Base-by-base conservation (phyloP, 2,329 filamentous ascomycete genomes). In the Fusarium buharicum region DNA sequence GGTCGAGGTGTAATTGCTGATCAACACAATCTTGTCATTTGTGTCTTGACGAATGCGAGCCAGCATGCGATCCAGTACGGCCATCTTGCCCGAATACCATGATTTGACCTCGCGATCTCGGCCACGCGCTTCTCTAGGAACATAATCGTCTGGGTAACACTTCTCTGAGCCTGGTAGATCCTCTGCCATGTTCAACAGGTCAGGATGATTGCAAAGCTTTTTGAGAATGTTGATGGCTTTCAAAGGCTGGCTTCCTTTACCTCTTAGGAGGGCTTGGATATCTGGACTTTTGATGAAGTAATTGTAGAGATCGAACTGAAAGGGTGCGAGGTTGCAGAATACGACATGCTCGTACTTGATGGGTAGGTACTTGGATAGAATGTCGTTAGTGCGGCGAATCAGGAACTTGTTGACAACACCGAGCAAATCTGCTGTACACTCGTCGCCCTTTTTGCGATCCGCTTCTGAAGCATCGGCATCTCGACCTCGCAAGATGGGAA, bases 291-390 rank as follows among this genome's bases (percentile, higher is more conserved):
- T 92, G 76, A 99, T 93, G 76, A 99, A 99, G 76, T 97, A 92
- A 72, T 97, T 97, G 81, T 99, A 99, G 2, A 99, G 81, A 66
- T 92, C 91, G 50, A 93, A 84, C 75, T 99, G 95, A 78, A 99
- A 98, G 0, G 91, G 91, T 14, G 95, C 90, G 40, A 97, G 84
- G 69, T 94, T 94, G 82, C 95, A 99, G 78, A 99, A 99, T 1
- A 99, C 95, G 27, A 99, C 95, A 74, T 99, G 95, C 76, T 99
- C 95, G 77, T 99, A 99, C 80, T 99, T 99, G 80, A 98, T 89
- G 0, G 95, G 95, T 56, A 99, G 79, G 73, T 99, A 99, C 76
- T 99, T 99, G 47, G 94, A 97, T 20, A 99, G 79, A 60, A 99
- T 96, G 72, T 99, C 95, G 83, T 99, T 99, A 4, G 94, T 97